phyloP scores from a whole-genome alignment of 176 grass and related monocot genomes.

The Oryza nivara region DNA sequence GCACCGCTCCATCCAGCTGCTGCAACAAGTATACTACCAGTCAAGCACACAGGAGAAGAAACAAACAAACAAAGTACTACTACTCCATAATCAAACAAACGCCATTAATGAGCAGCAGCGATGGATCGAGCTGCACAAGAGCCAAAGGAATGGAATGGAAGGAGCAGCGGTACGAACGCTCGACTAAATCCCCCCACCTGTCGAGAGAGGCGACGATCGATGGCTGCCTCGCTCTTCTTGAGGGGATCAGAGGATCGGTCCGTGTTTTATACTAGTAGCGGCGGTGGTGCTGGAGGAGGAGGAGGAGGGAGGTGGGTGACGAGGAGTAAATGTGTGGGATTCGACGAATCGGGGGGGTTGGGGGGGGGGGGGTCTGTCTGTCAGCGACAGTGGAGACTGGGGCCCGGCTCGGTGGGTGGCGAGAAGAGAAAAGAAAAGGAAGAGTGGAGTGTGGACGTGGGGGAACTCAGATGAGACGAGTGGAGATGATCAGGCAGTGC shows the following conservation, averaged over 20 bases:
- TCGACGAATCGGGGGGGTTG: constrained; percentile 52
- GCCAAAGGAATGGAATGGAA: constrained; percentile 53
- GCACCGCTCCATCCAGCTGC: constrained; percentile 39
- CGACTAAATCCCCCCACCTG: constrained; percentile 12
- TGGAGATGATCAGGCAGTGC: constrained; percentile 16
- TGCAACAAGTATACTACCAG: neutral
- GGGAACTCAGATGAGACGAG: constrained; percentile 27
- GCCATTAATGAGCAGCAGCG: constrained; percentile 27
- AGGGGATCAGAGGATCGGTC: neutral
- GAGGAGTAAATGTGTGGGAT: constrained; percentile 47
- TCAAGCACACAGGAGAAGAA: neutral
- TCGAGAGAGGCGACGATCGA: neutral
- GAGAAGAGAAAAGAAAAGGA: too few species aligned
- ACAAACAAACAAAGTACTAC: too few species aligned
- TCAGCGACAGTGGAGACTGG: neutral
- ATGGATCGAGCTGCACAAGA: neutral
- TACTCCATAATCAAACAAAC: neutral
- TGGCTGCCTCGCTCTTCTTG: neutral
- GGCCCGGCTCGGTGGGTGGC: too few species aligned
- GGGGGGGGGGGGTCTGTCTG: neutral
- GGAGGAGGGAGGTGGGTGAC: neutral
- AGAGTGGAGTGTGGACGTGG: neutral
- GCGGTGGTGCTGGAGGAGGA: neutral
- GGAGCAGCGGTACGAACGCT: constrained; percentile 22
- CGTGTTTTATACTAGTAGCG: constrained; percentile 4